A percentile compares a stretch with the other conserved stretches of the same genome.
Evolutionary conservation across 2,329 filamentous ascomycete species (phyloP).

Genomic region (Hansfordia pulvinata): DNA sequence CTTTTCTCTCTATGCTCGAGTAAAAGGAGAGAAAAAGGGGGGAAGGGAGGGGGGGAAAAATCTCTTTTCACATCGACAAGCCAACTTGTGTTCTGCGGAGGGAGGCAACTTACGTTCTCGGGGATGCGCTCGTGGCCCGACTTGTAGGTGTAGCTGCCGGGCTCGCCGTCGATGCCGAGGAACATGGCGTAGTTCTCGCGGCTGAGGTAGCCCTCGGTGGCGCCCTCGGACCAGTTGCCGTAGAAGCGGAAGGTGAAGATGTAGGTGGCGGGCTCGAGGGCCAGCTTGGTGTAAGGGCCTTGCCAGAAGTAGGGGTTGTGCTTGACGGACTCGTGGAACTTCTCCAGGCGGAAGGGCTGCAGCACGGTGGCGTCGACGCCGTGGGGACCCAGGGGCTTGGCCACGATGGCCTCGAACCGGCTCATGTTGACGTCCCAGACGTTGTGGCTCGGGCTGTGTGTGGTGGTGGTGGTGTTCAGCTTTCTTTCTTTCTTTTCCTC

Average conservation of each 20-base stretch:
- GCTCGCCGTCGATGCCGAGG: slow-evolving; percentile 26
- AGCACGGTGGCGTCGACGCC: slow-evolving; percentile 27
- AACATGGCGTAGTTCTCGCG: slow-evolving; percentile 29
- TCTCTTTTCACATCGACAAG: too few species aligned
- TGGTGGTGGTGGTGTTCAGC: too few species aligned
- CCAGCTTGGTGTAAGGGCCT: slow-evolving; percentile 33
- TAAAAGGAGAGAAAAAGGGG: too few species aligned
- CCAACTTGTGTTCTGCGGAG: too few species aligned
- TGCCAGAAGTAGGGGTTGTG: slow-evolving; percentile 41
- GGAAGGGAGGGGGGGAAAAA: too few species aligned
- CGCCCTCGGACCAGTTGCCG: slow-evolving; percentile 23
- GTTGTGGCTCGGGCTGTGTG: slow-evolving; percentile 29
- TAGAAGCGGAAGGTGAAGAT: slow-evolving; percentile 28
- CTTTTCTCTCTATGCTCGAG: too few species aligned
- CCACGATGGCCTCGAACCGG: slow-evolving; percentile 30
- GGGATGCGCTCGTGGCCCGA: slow-evolving; percentile 37
- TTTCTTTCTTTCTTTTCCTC: too few species aligned
- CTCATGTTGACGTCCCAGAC: slow-evolving; percentile 35
- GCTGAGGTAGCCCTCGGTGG: slow-evolving; percentile 5
- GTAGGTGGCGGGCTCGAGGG: slow-evolving; percentile 37
- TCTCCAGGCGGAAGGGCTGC: slow-evolving; percentile 24
- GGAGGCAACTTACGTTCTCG: too few species aligned
- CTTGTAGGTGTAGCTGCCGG: slow-evolving; percentile 25
- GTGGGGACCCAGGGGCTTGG: slow-evolving; percentile 20
- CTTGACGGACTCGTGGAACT: slow-evolving; percentile 30